phyloP scores from a whole-genome alignment of 768 basidiomycete species.

The Jaapia argillacea region DNA sequence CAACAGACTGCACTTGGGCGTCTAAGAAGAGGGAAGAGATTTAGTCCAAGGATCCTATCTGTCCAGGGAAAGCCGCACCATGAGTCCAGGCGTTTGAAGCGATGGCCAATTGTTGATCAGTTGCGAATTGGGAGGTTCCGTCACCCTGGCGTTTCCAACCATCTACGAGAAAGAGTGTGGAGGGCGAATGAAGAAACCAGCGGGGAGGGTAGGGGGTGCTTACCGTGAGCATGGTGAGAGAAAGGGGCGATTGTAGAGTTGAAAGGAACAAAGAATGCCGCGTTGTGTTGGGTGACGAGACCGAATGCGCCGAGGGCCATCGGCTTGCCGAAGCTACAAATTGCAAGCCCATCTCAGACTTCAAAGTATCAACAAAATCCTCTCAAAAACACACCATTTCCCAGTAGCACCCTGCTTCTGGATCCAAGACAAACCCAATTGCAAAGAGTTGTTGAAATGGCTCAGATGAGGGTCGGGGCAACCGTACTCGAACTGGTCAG shows the following conservation, averaged over 20 bases:
- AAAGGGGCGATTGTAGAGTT: conserved; percentile 28
- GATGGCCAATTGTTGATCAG: not conserved
- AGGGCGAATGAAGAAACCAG: too few relatives aligned
- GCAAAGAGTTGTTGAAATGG: not conserved
- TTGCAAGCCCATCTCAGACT: conserved; percentile 8
- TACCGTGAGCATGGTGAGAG: conserved; percentile 34
- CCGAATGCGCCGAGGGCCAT: conserved; percentile 45
- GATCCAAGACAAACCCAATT: not conserved
- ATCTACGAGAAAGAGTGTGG: too few relatives aligned
- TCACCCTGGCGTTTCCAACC: too few relatives aligned
- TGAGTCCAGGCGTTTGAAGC: conserved; percentile 45
- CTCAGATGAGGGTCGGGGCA: conserved; percentile 2
- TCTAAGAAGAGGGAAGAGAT: not conserved
- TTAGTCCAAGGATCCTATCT: conserved; percentile 16
- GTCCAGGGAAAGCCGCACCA: conserved; percentile 37
- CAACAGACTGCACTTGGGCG: not conserved
- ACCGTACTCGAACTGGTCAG: conserved; percentile 52
- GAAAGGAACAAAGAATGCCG: conserved; percentile 53
- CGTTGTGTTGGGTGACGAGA: conserved; percentile 47
- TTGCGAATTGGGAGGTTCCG: not conserved
- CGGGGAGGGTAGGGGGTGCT: too few relatives aligned
- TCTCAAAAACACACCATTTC: not conserved
- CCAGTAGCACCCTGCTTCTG: not conserved
- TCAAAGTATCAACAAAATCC: not conserved
- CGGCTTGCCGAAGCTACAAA: conserved; percentile 44